Evolutionary conservation across 495 filamentous ascomycete genomes (phyloP).

Genomic region (Entonaema liquescens): DNA sequence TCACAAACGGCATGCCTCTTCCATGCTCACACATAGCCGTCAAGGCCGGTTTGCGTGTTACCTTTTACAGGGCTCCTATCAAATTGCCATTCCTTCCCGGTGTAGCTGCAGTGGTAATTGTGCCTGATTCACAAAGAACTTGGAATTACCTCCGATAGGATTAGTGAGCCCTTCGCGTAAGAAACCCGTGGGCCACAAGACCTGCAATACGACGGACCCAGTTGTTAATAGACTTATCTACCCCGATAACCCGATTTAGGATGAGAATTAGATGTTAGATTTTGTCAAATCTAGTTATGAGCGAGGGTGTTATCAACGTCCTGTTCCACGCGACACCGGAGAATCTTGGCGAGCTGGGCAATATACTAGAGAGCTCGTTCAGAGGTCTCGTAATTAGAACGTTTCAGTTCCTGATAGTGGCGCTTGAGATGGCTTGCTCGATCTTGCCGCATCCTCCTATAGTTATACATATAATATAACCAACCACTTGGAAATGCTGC

Average conservation of each 20-base stretch:
- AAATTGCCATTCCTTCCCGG: background rate
- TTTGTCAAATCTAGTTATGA: background rate
- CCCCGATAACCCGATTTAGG: background rate
- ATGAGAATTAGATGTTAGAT: background rate
- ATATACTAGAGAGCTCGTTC: background rate
- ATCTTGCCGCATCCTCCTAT: background rate
- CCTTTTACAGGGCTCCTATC: background rate
- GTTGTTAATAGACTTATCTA: background rate
- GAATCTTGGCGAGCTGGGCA: background rate
- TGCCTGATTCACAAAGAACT: background rate
- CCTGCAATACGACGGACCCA: background rate
- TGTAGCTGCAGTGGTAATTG: background rate
- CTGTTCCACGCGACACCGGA: background rate
- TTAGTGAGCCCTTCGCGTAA: background rate
- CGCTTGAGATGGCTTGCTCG: background rate
- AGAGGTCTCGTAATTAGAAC: background rate
- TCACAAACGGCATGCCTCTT: background rate
- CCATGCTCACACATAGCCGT: background rate
- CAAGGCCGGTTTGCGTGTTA: background rate
- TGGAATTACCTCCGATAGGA: background rate
- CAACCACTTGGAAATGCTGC: conserved; percentile 16
- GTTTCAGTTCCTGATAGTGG: background rate
- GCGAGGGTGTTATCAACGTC: background rate
- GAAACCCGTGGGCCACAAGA: background rate
- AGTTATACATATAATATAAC: conserved; percentile 9